phyloP scores from a whole-genome alignment of 441 rosid species.

The Lepidium campestre region DNA sequence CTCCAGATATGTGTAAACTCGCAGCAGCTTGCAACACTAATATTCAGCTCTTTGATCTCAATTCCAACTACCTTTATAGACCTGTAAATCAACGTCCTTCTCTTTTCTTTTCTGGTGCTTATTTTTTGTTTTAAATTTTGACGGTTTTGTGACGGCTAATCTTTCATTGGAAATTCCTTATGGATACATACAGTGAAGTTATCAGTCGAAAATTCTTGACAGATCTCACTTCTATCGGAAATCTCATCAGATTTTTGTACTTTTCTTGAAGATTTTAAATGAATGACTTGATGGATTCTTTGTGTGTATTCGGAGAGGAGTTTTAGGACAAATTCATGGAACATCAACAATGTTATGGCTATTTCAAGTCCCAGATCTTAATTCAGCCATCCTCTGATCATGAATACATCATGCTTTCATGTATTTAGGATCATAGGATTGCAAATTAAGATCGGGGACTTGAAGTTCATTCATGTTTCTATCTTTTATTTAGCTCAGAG shows the following conservation, averaged over 20 bases:
- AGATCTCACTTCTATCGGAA: too few relatives aligned
- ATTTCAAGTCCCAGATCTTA: conserved; percentile 91
- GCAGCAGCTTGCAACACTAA: conserved; percentile 95
- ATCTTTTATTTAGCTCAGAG: not conserved
- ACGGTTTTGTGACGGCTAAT: too few relatives aligned
- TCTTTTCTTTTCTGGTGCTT: not conserved
- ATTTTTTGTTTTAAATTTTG: not conserved
- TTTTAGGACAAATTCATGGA: conserved; percentile 65
- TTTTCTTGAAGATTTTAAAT: not conserved
- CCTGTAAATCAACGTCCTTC: conserved; percentile 46
- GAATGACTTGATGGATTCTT: not conserved
- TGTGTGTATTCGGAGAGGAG: conserved; percentile 57
- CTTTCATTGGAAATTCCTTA: too few relatives aligned
- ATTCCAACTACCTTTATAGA: conserved; percentile 55
- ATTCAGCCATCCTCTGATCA: conserved; percentile 97
- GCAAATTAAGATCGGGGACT: conserved; percentile 95
- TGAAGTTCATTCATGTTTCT: conserved; percentile 42
- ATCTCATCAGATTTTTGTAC: too few relatives aligned
- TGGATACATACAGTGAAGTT: too few relatives aligned
- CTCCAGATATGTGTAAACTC: conserved; percentile 66
- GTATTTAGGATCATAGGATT: conserved; percentile 99
- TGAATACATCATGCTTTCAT: conserved; percentile 98
- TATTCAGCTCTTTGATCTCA: conserved; percentile 72
- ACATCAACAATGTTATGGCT: conserved; percentile 63
- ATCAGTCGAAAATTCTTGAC: too few relatives aligned